Percentiles rank a stretch among this genome's conserved stretches.
Conservation (phyloP, 163 green algal species). For the Volvox carteri region DNA sequence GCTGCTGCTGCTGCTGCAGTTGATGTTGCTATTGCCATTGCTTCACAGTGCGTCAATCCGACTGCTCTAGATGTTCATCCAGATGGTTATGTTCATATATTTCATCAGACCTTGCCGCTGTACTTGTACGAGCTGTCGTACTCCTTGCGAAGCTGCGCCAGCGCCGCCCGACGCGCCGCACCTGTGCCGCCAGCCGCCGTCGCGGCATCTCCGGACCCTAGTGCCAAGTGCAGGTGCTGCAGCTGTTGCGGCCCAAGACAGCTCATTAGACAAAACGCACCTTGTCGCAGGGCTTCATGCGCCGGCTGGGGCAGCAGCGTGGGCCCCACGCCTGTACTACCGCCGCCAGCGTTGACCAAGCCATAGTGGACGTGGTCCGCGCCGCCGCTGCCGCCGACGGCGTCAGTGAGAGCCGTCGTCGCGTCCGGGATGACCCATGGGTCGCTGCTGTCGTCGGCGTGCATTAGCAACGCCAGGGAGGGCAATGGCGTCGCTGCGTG, state of each 20-base stretch:
- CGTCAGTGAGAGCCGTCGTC: neutral
- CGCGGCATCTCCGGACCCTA: neutral
- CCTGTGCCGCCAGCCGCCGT: neutral
- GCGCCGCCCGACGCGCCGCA: slow-evolving; percentile 38
- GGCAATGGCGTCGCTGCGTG: slow-evolving; percentile 32
- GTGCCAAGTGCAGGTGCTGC: slow-evolving; percentile 64
- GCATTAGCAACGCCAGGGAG: slow-evolving; percentile 25
- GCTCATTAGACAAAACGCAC: slow-evolving; percentile 35
- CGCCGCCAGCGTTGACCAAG: neutral
- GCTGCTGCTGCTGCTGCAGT: no score
- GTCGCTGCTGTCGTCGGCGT: neutral
- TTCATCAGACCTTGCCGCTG: slow-evolving; percentile 62
- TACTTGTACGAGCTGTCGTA: slow-evolving; percentile 60
- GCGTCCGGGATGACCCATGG: neutral
- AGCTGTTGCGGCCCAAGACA: slow-evolving; percentile 55
- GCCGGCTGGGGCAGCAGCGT: slow-evolving; percentile 33
- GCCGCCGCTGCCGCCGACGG: neutral
- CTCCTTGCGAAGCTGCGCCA: slow-evolving; percentile 54
- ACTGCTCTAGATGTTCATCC: no score
- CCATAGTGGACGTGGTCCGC: neutral
- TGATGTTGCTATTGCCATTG: no score
- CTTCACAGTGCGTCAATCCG: no score
- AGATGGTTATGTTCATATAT: no score
- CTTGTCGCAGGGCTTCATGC: slow-evolving; percentile 33
- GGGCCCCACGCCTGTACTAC: neutral